A percentile compares a stretch with the other conserved stretches of the same genome.
Evolutionary conservation across 768 basidiomycete species (phyloP).

Genomic region (Paxillus ammoniavirescens): DNA sequence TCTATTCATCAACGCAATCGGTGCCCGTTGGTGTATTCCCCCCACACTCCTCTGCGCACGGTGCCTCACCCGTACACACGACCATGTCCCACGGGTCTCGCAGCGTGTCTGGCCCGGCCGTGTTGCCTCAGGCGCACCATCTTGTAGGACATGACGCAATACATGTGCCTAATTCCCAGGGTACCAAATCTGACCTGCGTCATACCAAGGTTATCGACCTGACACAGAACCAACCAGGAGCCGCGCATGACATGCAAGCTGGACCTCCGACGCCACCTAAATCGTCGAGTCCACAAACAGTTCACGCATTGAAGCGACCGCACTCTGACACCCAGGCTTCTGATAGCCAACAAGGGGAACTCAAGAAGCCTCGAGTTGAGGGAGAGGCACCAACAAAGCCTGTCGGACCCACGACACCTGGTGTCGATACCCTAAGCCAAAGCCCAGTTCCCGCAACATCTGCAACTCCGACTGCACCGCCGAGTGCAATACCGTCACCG

Average conservation of each 20-base stretch:
- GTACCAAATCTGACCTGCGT: background rate
- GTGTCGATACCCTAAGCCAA: background rate
- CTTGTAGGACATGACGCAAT: background rate
- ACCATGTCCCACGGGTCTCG: conserved; percentile 3
- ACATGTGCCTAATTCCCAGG: conserved; percentile 1
- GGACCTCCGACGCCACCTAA: background rate
- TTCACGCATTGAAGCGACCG: conserved; percentile 15
- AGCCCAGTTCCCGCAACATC: background rate
- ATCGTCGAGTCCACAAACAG: background rate
- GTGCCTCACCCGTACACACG: background rate
- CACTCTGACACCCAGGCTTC: conserved; percentile 9
- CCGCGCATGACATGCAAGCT: background rate
- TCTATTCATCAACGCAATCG: conserved; percentile 2
- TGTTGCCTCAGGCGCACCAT: background rate
- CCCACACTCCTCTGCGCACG: conserved; percentile 3
- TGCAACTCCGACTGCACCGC: background rate
- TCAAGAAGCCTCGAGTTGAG: conserved; percentile 22
- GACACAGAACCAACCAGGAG: background rate
- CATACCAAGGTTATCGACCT: background rate
- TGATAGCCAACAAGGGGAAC: conserved; percentile 7
- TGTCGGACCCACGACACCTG: background rate
- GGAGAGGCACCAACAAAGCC: background rate
- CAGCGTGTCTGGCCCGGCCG: conserved; percentile 2
- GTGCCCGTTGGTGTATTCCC: conserved; percentile 3
- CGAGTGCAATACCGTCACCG: background rate